Base-by-base conservation (phyloP, 306 rosid genomes). In the Dalbergia cochinchinensis region DNA sequence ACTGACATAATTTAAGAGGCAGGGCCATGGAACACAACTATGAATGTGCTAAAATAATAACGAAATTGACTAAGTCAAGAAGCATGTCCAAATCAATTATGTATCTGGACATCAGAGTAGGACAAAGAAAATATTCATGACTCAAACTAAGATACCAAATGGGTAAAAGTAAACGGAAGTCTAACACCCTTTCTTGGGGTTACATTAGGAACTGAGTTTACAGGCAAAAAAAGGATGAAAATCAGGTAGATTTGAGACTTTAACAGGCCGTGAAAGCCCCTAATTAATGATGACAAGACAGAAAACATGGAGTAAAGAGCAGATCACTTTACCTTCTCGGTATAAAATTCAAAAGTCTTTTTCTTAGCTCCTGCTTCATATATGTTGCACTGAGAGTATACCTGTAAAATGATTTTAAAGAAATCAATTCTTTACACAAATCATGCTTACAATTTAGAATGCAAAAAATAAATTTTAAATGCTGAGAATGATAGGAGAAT, bases 311-410 rank as follows among this genome's bases (percentile, higher is more conserved):
- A 63, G 54, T 10, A 39, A 15, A 33, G 44, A 77, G 69, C 53
- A 35, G 60, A 16, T 65, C 42, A 26, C n/a, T 70, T 78, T 88
- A 92, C 97, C 97, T 92, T 92, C 84, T 92, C 97, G 0, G 83
- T 84, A 78, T 92, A 88, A 68, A 80, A 90, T 82, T 92, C 97
- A 55, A 87, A 90, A 62, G 94, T 85, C 79, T 90, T 92, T 81
- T 92, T 92, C 90, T 87, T 92, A 9, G 63, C 37, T 81, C 92
- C 94, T 22, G 97, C 94, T 79, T 92, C 94, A 76, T 88, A 92
- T 73, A 92, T 64, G 82, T 92, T 92, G 88, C 97, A 90, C 13
- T 90, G 90, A 12, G 97, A 92, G 85, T 84, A 92, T 87, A 92
- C 85, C 94, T 92, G 88, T 70, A 74, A 78, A 81, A 63, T 44